Evolutionary conservation across 305 asterid genomes (phyloP).

Genomic region (Lippia alba): DNA sequence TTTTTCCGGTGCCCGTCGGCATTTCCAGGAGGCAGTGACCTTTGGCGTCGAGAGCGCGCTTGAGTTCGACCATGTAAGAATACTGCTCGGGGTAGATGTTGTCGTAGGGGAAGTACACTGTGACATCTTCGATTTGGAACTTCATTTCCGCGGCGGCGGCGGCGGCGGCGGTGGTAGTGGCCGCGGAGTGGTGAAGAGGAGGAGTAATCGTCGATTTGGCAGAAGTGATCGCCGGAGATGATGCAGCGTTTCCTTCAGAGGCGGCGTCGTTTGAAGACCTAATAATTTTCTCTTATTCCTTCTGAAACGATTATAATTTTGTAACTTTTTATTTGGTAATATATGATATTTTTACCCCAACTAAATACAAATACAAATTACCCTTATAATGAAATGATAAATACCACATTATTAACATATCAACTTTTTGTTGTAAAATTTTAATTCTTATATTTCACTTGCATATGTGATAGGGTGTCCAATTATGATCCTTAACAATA

Average conservation of each 20-base stretch:
- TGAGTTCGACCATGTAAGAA: slow-evolving; percentile 91
- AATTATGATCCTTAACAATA: too few relatives aligned
- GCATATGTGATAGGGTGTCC: too few relatives aligned
- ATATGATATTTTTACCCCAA: too few relatives aligned
- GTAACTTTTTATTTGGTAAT: too few relatives aligned
- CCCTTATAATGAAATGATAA: too few relatives aligned
- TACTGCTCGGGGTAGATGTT: slow-evolving; percentile 97
- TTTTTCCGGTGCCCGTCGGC: slow-evolving; percentile 99
- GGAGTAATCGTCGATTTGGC: neutral
- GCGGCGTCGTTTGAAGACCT: slow-evolving; percentile 36
- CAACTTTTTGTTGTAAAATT: too few relatives aligned
- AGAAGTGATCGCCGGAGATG: slow-evolving; percentile 34
- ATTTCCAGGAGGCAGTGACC: slow-evolving; percentile 95
- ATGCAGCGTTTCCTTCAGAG: too few relatives aligned
- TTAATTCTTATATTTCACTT: too few relatives aligned
- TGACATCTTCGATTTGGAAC: slow-evolving; percentile 93
- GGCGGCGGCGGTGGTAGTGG: slow-evolving; percentile 10
- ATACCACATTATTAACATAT: too few relatives aligned
- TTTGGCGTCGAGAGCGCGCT: slow-evolving; percentile 91
- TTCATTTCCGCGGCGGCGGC: slow-evolving; percentile 56
- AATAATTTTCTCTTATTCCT: neutral
- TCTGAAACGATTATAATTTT: neutral
- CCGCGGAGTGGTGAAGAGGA: too few relatives aligned
- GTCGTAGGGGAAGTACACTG: slow-evolving; percentile 91
- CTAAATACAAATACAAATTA: too few relatives aligned